Evolutionary conservation across 495 filamentous ascomycete genomes (phyloP).

Genomic region (Lasiosphaeris hirsuta): DNA sequence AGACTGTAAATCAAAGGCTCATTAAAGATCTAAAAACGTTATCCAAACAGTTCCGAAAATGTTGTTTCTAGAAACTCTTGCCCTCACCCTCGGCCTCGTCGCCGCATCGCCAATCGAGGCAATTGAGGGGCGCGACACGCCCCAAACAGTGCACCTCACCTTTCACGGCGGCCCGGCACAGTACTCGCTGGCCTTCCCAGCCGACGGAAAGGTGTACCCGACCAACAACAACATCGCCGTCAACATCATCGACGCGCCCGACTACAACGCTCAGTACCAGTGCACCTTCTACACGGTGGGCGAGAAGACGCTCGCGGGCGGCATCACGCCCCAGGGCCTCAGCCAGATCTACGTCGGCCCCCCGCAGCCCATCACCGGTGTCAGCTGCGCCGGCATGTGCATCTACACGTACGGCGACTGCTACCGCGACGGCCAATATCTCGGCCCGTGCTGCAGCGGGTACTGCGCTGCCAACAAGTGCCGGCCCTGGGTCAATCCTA

Average conservation of each 20-base stretch:
- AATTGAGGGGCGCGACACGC: slow-evolving; percentile 18
- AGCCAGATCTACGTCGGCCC: slow-evolving; percentile 30
- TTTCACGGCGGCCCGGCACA: slow-evolving; percentile 29
- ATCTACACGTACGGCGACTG: slow-evolving; percentile 25
- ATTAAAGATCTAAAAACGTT: neutral
- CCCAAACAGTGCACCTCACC: slow-evolving; percentile 27
- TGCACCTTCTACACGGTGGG: slow-evolving; percentile 25
- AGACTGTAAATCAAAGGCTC: no score
- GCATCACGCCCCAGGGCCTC: slow-evolving; percentile 17
- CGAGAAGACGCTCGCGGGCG: slow-evolving; percentile 19
- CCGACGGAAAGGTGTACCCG: slow-evolving; percentile 21
- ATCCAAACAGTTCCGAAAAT: slow-evolving; percentile 2
- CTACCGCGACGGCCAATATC: slow-evolving; percentile 24
- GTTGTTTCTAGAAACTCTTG: neutral
- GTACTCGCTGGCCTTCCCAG: slow-evolving; percentile 28
- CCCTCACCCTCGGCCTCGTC: slow-evolving; percentile 5
- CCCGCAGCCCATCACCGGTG: slow-evolving; percentile 25
- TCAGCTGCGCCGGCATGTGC: slow-evolving; percentile 29
- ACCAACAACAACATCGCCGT: slow-evolving; percentile 30
- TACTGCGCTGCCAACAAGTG: slow-evolving; percentile 32
- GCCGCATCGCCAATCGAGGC: slow-evolving; percentile 21
- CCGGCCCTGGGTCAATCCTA: slow-evolving; percentile 25
- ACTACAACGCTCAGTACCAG: slow-evolving; percentile 25
- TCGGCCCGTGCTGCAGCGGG: slow-evolving; percentile 29
- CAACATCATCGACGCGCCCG: slow-evolving; percentile 29